Evolutionary conservation across 331 rosid species (phyloP), one percentile per base, ranked within the genome.

Genomic region (Phaseolus coccineus): DNA sequence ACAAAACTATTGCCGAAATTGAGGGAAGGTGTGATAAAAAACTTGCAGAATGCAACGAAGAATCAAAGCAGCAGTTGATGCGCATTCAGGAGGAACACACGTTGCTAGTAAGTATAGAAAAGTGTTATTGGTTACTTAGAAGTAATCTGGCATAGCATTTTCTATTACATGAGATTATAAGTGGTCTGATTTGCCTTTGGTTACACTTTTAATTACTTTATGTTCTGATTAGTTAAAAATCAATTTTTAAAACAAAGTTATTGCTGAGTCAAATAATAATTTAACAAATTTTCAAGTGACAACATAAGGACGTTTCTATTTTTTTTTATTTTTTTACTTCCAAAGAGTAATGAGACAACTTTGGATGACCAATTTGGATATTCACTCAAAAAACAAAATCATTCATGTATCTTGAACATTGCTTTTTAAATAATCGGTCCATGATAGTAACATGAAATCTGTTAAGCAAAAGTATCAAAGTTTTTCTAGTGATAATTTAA

Each of bases 31-130:
- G 84, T 72, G 90, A 83, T 51, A 80, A 90, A 85, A 85, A 82
- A 80, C 81, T 95, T 59, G 87, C 85, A 66, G 94, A 90, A 46
- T 65, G 88, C 83, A 84, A 87, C 82, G 94, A 95, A 83, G 98
- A 93, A 84, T 84, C 96, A 71, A 85, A 80, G 81, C 88, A 84
- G 83, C 85, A 81, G 74, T 78, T 93, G 87, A 74, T 85, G 64
- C 82, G n/a, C 58, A 80, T 87, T 80, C 89, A 89, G 87, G 97
- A 90, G 78, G 97, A 91, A 82, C 94, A 95, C 44, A 76, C 88
- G 65, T 51, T 82, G n/a, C 80, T 91, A 90, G 99, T 93, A 88
- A 80, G 82, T 78, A 69, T 77, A 56, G 63, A 63, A 51, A 77
- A 27, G 66, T 24, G 35, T 30, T 58, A 56, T 80, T 59, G 58